Conservation (phyloP, 177 flowering plant species). For the Tripterygium wilfordii region DNA sequence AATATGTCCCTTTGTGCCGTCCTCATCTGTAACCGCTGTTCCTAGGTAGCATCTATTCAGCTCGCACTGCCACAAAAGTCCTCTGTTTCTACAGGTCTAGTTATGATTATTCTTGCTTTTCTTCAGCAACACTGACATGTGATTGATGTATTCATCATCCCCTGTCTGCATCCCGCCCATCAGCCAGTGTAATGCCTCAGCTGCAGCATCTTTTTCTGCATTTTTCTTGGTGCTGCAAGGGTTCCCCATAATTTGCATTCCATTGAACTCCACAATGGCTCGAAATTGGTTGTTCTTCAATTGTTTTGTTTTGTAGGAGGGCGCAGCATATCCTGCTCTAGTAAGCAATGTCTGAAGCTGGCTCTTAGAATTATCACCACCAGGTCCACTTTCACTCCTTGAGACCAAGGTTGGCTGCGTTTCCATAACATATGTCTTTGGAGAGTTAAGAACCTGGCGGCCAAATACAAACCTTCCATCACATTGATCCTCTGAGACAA, state of each 20-base stretch:
- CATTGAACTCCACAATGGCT: constrained; percentile 73
- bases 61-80: not conserved
- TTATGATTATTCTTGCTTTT: constrained; percentile 62
- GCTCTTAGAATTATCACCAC: constrained; percentile 83
- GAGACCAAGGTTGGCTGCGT: constrained; percentile 23
- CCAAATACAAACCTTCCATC: constrained; percentile 76
- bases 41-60: not conserved
- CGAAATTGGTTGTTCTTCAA: constrained; percentile 57
- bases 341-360: constrained; percentile 79
- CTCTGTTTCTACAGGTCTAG: not conserved
- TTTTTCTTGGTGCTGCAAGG: constrained; percentile 78
- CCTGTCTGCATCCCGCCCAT: constrained; percentile 38
- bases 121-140: constrained; percentile 64
- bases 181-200: constrained; percentile 75
- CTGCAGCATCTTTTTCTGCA: constrained; percentile 91
- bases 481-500: constrained; percentile 63
- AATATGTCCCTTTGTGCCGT: too few relatives aligned
- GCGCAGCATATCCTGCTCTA: constrained; percentile 68
- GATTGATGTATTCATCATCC: constrained; percentile 36
- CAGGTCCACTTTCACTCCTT: constrained; percentile 57
- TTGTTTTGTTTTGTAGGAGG: constrained; percentile 59
- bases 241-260: constrained; percentile 64
- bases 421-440: constrained; percentile 16
- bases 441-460: constrained; percentile 31
- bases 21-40: too few relatives aligned